A percentile compares a stretch with the other conserved stretches of the same genome.
phyloP scores from a whole-genome alignment of 805 yeast genomes.

The Suhomyces canberraensis region DNA sequence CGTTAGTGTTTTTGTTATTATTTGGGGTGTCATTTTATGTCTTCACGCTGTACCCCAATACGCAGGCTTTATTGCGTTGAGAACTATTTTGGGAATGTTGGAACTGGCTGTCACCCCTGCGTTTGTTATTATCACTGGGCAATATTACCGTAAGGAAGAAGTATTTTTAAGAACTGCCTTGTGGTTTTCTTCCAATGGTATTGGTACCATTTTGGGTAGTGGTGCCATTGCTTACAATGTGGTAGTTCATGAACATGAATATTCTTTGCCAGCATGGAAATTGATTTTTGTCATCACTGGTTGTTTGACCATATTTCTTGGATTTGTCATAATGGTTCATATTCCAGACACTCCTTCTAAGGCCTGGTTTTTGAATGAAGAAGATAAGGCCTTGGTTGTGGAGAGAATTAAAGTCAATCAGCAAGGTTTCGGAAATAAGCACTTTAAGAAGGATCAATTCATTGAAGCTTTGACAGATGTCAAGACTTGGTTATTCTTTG shows the following conservation, averaged over 20 bases:
- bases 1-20: conserved; percentile 43
- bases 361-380: conserved; percentile 22
- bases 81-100: conserved; percentile 37
- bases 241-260: conserved; percentile 33
- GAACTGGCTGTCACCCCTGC: conserved; percentile 41
- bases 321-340: conserved; percentile 44
- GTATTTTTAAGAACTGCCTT: conserved; percentile 32
- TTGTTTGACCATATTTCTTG: conserved; percentile 51
- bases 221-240: conserved; percentile 48
- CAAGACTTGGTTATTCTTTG: conserved; percentile 34
- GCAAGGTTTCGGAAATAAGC: conserved; percentile 42
- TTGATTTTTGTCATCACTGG: conserved; percentile 60
- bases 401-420: conserved; percentile 48
- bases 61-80: conserved; percentile 37
- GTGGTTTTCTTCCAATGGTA: conserved; percentile 37
- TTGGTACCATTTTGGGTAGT: conserved; percentile 41
- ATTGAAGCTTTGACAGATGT: conserved; percentile 34
- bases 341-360: conserved; percentile 57
- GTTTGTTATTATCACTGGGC: conserved; percentile 33
- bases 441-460: conserved; percentile 36
- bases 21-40: conserved; percentile 61
- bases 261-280: conserved; percentile 55
- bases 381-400: conserved; percentile 36
- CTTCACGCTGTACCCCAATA: conserved; percentile 50
- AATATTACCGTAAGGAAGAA: conserved; percentile 34